Conservation (phyloP, 1,284 basidiomycete genomes). For the Stygiomarasmius scandens region DNA sequence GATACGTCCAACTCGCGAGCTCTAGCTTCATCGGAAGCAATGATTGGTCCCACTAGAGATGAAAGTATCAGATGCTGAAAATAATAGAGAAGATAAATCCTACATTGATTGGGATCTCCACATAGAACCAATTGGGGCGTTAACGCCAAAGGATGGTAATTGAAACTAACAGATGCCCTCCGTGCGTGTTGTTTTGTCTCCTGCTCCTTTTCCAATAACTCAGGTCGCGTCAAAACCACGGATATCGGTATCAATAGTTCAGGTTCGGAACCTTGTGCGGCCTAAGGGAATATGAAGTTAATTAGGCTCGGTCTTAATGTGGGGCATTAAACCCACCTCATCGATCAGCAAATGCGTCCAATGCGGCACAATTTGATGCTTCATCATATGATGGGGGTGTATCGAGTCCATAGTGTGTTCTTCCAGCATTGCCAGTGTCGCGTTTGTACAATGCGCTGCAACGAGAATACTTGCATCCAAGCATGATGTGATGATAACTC, state of each 20-base stretch:
- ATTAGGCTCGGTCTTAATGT: too few species aligned
- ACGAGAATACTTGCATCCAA: constrained; percentile 45
- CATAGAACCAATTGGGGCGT: constrained; percentile 47
- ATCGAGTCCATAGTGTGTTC: constrained; percentile 33
- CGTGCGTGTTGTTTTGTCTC: neutral
- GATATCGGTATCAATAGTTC: constrained; percentile 48
- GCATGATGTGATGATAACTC: constrained; percentile 46
- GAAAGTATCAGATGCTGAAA: neutral
- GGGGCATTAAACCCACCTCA: constrained; percentile 36
- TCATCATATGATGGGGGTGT: constrained; percentile 36
- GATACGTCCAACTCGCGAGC: constrained; percentile 47
- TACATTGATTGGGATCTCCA: constrained; percentile 49
- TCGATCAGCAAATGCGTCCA: constrained; percentile 53
- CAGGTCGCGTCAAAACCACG: constrained; percentile 34
- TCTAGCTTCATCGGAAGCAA: constrained; percentile 43
- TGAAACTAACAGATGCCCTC: neutral
- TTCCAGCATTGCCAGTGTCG: constrained; percentile 38
- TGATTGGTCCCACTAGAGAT: constrained; percentile 43
- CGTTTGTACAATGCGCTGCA: constrained; percentile 45
- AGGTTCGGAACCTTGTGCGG: constrained; percentile 51
- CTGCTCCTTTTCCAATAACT: neutral
- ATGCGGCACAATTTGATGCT: constrained; percentile 38
- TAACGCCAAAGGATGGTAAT: constrained; percentile 21
- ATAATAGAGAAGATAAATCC: neutral
- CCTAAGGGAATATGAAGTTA: constrained; percentile 33